Evolutionary conservation across 2,329 filamentous ascomycete genomes (phyloP), one percentile per base, ranked within the genome.

Genomic region (Fusarium sp.): DNA sequence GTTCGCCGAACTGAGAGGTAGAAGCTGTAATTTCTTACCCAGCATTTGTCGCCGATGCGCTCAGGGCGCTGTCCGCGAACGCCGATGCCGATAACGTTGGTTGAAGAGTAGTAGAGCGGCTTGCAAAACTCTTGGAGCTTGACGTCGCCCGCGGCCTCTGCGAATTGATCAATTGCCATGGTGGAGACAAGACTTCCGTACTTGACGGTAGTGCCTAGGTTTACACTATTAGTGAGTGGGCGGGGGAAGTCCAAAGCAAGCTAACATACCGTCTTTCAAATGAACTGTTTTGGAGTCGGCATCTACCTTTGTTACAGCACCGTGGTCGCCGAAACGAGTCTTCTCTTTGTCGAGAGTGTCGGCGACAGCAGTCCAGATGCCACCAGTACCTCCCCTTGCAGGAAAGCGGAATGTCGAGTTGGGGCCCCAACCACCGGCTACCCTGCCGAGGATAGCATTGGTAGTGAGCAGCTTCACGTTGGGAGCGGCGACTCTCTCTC

Each of bases 331-430:
- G 79, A 96, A 97, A 74, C 91, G 90, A 79, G 91, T 96, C 83
- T 98, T 98, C 83, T 97, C 90, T 81, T 94, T 90, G 68, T 95
- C 95, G 28, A 99, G 84, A 55, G 96, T 99, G 78, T 97, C 90
- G 75, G 95, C 95, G 55, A 99, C 94, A 63, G 95, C 94, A 76
- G 96, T 98, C 96, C 96, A 99, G 88, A 99, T 99, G 84, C 94
- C 95, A 83, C 96, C 96, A 51, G 96, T 99, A 75, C 96, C 96
- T 75, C 96, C 95, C 72, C 92, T 91, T 70, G 96, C 95, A 74
- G 96, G 96, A 90, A 99, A 99, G 78, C 94, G 92, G 92, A 99
- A 99, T 66, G 95, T 98, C 71, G 94, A 94, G 81, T 99, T 99
- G 72, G 96, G 96, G 41, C 96, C 96, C 96, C 96, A 99, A 87